Evolutionary conservation across 768 basidiomycete species (phyloP).

Genomic region (Filobasidium wieringae): DNA sequence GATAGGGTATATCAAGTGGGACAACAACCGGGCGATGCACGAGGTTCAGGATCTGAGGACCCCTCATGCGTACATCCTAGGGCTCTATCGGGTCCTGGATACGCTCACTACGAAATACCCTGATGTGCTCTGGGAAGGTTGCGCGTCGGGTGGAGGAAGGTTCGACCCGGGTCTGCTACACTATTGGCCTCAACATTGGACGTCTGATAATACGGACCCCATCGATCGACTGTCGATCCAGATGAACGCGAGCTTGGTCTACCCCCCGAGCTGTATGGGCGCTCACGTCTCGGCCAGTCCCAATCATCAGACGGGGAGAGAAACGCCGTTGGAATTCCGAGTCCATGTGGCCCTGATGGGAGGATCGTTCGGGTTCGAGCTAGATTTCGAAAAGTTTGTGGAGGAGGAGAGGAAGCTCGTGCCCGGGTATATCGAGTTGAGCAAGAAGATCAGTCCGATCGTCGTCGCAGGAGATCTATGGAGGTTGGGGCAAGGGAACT

Average conservation of each 20-base stretch:
- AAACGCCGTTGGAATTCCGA: conserved; percentile 20
- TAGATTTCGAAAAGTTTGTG: conserved; percentile 15
- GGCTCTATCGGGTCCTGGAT: conserved; percentile 24
- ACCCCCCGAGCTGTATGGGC: conserved; percentile 21
- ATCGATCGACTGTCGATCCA: conserved; percentile 21
- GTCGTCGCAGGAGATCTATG: conserved; percentile 24
- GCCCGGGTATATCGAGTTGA: conserved; percentile 12
- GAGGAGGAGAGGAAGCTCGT: conserved; percentile 17
- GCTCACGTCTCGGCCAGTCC: conserved; percentile 24
- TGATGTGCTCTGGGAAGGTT: conserved; percentile 23
- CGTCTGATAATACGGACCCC: conserved; percentile 23
- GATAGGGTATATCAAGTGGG: conserved; percentile 27
- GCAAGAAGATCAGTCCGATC: conserved; percentile 17
- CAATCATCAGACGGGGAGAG: conserved; percentile 19
- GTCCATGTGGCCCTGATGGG: conserved; percentile 29
- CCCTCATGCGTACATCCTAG: conserved; percentile 20
- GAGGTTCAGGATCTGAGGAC: conserved; percentile 15
- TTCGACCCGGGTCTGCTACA: conserved; percentile 24
- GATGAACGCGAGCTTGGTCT: conserved; percentile 21
- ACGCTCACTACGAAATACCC: conserved; percentile 23
- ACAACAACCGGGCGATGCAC: conserved; percentile 25
- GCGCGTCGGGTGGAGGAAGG: conserved; percentile 23
- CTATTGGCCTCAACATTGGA: conserved; percentile 24
- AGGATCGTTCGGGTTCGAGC: conserved; percentile 27
- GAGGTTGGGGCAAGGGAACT: conserved; percentile 16